Conservation (phyloP, 768 basidiomycete species). For the Trichaptum fuscoviolaceum region DNA sequence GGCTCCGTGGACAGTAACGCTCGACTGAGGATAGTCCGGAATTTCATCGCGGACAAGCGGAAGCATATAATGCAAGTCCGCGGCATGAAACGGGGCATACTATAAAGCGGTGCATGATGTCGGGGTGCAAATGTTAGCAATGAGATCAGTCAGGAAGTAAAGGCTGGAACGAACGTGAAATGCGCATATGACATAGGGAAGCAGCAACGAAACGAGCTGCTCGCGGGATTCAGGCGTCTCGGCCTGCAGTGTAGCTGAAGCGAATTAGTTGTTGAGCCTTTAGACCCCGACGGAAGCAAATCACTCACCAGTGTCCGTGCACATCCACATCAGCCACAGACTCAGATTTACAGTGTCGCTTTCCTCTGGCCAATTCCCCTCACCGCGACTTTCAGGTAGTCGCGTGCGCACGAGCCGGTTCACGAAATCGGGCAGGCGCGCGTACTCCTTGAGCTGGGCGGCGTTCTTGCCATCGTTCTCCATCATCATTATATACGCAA, state of each 20-base stretch:
- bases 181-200: neutral
- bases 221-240: constrained; percentile 25
- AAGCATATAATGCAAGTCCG: constrained; percentile 54
- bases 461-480: constrained; percentile 69
- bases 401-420: constrained; percentile 39
- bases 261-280: constrained; percentile 5
- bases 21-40: constrained; percentile 21
- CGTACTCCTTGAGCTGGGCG: constrained; percentile 44
- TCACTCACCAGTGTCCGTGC: constrained; percentile 44
- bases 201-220: constrained; percentile 19
- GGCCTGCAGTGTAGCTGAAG: constrained; percentile 21
- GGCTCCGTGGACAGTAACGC: constrained; percentile 36
- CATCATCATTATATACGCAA: constrained; percentile 48
- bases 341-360: constrained; percentile 44
- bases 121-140: constrained; percentile 9
- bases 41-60: constrained; percentile 32
- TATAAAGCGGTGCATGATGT: constrained; percentile 21
- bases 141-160: constrained; percentile 38
- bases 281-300: constrained; percentile 6
- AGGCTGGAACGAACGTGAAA: constrained; percentile 26
- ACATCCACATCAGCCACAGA: constrained; percentile 62
- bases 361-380: constrained; percentile 56
- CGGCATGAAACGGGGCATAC: constrained; percentile 56
- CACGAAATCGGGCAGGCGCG: constrained; percentile 42
- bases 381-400: constrained; percentile 35